Percentiles rank a stretch among this genome's conserved stretches.
These are phyloP conservation scores for Rhynchosporium graminicola DNA, from an alignment of 2,329 filamentous ascomycete genomes.

Conservation along the genomic window DNA sequence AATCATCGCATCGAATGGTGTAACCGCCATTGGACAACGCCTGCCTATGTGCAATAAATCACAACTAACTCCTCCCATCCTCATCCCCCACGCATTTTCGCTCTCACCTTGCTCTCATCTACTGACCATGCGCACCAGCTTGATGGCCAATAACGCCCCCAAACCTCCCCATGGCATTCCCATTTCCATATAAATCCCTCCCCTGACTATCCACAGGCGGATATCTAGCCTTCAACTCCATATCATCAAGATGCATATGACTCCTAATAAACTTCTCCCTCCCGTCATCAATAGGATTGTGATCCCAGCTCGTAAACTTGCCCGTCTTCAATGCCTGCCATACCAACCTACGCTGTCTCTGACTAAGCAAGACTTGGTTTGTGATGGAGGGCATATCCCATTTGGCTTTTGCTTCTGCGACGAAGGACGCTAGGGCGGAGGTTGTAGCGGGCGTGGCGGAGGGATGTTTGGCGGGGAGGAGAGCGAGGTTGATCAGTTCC, in stretches of 20 bases:
- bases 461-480: constrained; percentile 42
- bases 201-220: constrained; percentile 58
- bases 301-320: constrained; percentile 81
- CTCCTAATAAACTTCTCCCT: constrained; percentile 80
- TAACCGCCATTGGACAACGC: too few species aligned
- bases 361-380: constrained; percentile 70
- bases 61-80: too few species aligned
- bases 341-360: constrained; percentile 76
- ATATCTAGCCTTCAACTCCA: constrained; percentile 75
- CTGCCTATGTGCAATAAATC: too few species aligned
- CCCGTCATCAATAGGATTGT: constrained; percentile 72
- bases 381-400: constrained; percentile 85
- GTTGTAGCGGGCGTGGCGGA: constrained; percentile 40
- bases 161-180: constrained; percentile 11
- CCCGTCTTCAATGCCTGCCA: constrained; percentile 80
- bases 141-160: constrained; percentile 22
- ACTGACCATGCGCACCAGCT: constrained; percentile 28
- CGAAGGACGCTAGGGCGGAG: constrained; percentile 60
- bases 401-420: constrained; percentile 68
- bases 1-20: too few species aligned
- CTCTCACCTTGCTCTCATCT: not conserved
- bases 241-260: constrained; percentile 76
- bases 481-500: constrained; percentile 43
- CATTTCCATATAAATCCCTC: constrained; percentile 18
- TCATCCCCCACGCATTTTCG: too few species aligned